Percentiles rank a stretch among this genome's conserved stretches.
Conservation (phyloP, 164 flowering plant genomes). For the Aristolochia contorta region DNA sequence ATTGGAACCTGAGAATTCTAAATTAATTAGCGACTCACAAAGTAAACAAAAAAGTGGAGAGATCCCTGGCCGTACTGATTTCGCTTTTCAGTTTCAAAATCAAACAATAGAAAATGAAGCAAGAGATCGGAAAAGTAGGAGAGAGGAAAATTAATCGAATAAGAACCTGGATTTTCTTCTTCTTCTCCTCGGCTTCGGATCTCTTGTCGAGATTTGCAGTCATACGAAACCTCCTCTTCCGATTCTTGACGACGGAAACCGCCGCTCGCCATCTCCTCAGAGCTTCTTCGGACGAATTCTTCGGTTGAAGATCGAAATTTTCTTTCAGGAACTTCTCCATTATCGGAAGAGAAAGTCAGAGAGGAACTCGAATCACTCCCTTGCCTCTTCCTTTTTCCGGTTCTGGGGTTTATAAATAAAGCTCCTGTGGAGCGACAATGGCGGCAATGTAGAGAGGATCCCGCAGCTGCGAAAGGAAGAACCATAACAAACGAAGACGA, state of each 20-base stretch:
- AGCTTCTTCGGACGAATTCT: slow-evolving; percentile 38
- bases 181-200: slow-evolving; percentile 27
- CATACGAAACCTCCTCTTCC: slow-evolving; percentile 38
- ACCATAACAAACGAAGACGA: no score
- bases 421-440: no score
- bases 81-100: no score
- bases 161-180: slow-evolving; percentile 28
- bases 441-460: no score
- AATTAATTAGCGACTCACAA: no score
- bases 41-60: no score
- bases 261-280: slow-evolving; percentile 37
- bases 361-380: neutral
- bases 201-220: slow-evolving; percentile 47
- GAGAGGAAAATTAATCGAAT: neutral
- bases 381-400: no score
- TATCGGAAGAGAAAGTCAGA: neutral
- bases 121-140: neutral
- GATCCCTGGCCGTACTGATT: no score
- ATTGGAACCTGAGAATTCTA: no score
- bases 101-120: neutral
- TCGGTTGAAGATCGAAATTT: slow-evolving; percentile 33
- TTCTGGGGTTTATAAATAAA: no score
- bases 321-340: slow-evolving; percentile 27
- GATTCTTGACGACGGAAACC: slow-evolving; percentile 37
- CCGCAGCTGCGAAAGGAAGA: no score